phyloP scores from a whole-genome alignment of 306 rosid genomes.

The Dryas octopetala region DNA sequence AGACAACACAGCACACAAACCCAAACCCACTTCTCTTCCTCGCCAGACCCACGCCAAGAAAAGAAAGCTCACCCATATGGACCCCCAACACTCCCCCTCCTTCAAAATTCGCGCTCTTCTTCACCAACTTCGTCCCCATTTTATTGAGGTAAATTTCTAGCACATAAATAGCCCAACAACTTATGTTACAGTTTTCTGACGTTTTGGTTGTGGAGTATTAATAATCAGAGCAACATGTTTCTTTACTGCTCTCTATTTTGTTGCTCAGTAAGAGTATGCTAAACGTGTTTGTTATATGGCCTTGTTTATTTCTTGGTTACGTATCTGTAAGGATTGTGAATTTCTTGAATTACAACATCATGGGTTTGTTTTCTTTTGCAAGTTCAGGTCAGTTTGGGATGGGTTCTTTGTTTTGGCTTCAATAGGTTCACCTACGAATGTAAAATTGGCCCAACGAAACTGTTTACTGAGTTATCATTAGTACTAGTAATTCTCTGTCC shows the following conservation, averaged over 20 bases:
- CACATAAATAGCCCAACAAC: not conserved
- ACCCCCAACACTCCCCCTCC: conserved; percentile 4
- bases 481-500: too few species aligned
- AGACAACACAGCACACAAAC: not conserved
- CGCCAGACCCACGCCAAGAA: not conserved
- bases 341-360: not conserved
- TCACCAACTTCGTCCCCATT: conserved; percentile 25
- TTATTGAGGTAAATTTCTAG: conserved; percentile 22
- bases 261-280: not conserved
- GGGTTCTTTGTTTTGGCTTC: too few species aligned
- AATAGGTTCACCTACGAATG: too few species aligned
- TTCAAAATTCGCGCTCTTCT: conserved; percentile 25
- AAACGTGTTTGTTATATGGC: too few species aligned
- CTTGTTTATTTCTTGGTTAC: not conserved
- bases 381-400: not conserved
- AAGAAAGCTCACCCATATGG: conserved; percentile 5
- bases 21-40: not conserved
- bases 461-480: too few species aligned
- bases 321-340: not conserved
- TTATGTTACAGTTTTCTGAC: not conserved
- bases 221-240: too few species aligned
- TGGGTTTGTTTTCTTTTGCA: not conserved
- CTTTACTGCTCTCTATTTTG: too few species aligned
- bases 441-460: too few species aligned
- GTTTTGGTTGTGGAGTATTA: not conserved